Base-by-base conservation (phyloP, 2,329 filamentous ascomycete genomes). In the Alternaria sp. region DNA sequence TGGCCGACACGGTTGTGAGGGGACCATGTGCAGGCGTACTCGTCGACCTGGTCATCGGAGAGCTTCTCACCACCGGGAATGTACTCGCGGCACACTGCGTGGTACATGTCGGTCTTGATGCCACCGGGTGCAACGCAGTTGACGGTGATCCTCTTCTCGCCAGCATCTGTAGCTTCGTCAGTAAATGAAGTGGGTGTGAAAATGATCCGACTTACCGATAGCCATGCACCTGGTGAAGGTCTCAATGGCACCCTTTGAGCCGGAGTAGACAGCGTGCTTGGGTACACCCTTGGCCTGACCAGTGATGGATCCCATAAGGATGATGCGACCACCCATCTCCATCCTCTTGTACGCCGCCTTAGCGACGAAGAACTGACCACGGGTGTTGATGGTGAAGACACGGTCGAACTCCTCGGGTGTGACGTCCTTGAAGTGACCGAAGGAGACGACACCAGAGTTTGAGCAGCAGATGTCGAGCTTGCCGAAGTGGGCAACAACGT, bases 401-500 rank as follows among this genome's bases (percentile, higher is more conserved):
- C 83, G 82, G 77, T 88, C 84, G 67, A 82, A 86, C 74, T 85
- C 81, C 75, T 85, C 84, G 74, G 84, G 82, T 46, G 81, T 81
- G 46, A 85, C 83, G 61, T 85, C 83, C 76, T 84, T 83, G 68
- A 85, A 75, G 75, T 85, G 83, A 60, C 83, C 83, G 73, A 85
- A 85, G 44, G 80, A 81, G 36, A 85, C 83, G 55, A 85, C 84
- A 66, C 84, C 89, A 46, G 86, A 87, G 83, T 91, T 91, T 74
- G 87, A 90, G 83, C 86, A 87, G 72, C 89, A 89, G 68, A 91
- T 89, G 80, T 91, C 83, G 72, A 91, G 83, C 77, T 87, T 84
- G 77, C 89, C 89, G 73, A 88, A 92, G 76, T 86, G 82, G 68
- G 81, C 80, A 64, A 88, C 82, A 54, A 88, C 88, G 73, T 89